These are phyloP conservation scores for Candida peoriensis DNA, from an alignment of 805 yeast species.

Conservation along the genomic window DNA sequence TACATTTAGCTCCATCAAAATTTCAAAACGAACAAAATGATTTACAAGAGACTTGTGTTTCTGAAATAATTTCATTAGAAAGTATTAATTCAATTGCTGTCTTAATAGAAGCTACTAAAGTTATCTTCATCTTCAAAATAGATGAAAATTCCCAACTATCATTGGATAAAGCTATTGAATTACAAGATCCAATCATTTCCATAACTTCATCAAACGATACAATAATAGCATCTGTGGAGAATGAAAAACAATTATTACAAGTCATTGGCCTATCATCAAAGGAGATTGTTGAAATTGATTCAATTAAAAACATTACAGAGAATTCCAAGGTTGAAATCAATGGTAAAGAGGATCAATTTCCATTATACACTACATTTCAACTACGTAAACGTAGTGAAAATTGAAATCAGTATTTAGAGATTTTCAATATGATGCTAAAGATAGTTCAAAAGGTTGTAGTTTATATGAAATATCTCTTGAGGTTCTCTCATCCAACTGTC, in stretches of 20 bases:
- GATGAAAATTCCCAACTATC: conserved; percentile 16
- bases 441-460: no score
- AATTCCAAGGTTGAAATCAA: conserved; percentile 18
- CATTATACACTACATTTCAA: conserved; percentile 47
- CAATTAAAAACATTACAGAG: conserved; percentile 23
- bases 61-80: conserved; percentile 34
- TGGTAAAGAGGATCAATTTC: conserved; percentile 27
- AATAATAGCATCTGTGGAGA: conserved; percentile 31
- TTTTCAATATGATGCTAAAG: no score
- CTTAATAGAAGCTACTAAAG: conserved; percentile 47
- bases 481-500: no score
- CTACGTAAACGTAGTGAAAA: conserved; percentile 66
- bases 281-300: conserved; percentile 30
- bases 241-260: conserved; percentile 16
- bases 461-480: no score
- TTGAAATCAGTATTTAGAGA: no score
- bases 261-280: conserved; percentile 19
- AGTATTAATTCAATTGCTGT: conserved; percentile 34
- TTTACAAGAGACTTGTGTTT: conserved; percentile 47
- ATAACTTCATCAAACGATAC: conserved; percentile 29
- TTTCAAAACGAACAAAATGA: conserved; percentile 49
- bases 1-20: conserved; percentile 60
- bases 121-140: conserved; percentile 30
- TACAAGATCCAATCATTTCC: conserved; percentile 27
- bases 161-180: conserved; percentile 26